Base-by-base conservation (phyloP, 1,139 yeast species). In the Sugiyamaella pinicola region DNA sequence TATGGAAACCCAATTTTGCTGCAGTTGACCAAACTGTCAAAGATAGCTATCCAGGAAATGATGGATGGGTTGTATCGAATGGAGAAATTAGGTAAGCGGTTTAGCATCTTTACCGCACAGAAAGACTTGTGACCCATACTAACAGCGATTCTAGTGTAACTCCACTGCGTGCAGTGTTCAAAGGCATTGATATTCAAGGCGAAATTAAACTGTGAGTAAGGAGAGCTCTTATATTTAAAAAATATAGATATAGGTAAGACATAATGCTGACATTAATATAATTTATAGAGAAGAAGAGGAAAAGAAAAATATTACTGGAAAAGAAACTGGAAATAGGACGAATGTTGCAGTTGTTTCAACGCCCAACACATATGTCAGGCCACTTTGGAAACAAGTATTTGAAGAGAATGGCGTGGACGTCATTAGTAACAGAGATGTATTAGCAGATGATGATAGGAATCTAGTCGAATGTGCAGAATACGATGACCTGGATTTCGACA, bases 391-490 rank as follows among this genome's bases (percentile, higher is more conserved):
- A 2, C 57, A 67, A 12, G 81, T 85, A 0, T 69, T 83, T 35
- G 44, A 58, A 19, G 66, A 63, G 29, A 52, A 53, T 13, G 55
- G 54, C 9, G 46, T 56, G 8, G 13, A 19, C 9, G 42, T 46
- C 13, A 24, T 37, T 43, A 40, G 48, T 37, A 34, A 47, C 57
- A 34, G 37, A 29, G 22, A n/a, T 17, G 34, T n/a, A 5, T 21
- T 43, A 6, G n/a, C n/a, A n/a, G 42, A 52, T 1, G 57, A 56
- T 1, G 56, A 53, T 2, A 51, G 47, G 1, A 75, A 73, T 55
- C 65, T 82, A 1, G 83, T 90, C 62, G 96, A 90, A 59, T 90
- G 82, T 66, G 93, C 89, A 12, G 98, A 93, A 52, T 93, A 93
- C 66, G 99, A 93, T 67, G 91, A 87, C 52, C 71, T 91, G 22